Evolutionary conservation across 2,329 filamentous ascomycete species (phyloP).

Genomic region (Curvularia sp.): DNA sequence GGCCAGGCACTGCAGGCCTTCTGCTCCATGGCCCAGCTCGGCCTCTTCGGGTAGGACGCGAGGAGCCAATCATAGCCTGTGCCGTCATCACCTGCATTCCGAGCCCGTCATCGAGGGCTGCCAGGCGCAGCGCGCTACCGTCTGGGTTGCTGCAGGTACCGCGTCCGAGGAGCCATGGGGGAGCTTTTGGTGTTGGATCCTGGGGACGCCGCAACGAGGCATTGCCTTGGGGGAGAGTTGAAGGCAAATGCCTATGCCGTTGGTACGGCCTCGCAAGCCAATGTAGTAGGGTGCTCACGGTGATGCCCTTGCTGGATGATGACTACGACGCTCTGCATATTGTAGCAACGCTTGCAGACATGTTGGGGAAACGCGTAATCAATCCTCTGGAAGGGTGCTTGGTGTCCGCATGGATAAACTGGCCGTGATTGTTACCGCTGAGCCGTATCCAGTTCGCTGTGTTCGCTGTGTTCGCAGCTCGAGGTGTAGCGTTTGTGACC

Average conservation of each 20-base stretch:
- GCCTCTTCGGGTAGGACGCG: slow-evolving; percentile 14
- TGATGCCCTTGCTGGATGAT: neutral
- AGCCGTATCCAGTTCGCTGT: neutral
- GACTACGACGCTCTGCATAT: neutral
- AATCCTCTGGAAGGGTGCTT: neutral
- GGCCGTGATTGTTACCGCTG: neutral
- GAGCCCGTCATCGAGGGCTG: slow-evolving; percentile 9
- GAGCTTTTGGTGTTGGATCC: neutral
- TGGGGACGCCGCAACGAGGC: neutral
- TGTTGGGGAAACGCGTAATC: no score
- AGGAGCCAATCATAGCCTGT: slow-evolving; percentile 38
- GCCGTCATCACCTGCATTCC: slow-evolving; percentile 30
- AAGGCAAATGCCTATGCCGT: neutral
- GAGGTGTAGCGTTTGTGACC: slow-evolving; percentile 16
- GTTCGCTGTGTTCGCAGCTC: slow-evolving; percentile 12
- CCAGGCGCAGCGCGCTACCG: slow-evolving; percentile 12
- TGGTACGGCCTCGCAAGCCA: neutral
- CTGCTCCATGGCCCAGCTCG: slow-evolving; percentile 38
- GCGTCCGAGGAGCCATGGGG: slow-evolving; percentile 4
- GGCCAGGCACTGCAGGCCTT: slow-evolving; percentile 7
- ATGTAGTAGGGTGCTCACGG: neutral
- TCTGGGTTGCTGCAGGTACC: slow-evolving; percentile 38
- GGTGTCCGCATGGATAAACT: neutral
- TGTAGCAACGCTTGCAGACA: neutral
- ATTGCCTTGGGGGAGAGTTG: neutral